Conservation (phyloP, 2,329 filamentous ascomycete species). For the Aspergillus pseudoterreus region DNA sequence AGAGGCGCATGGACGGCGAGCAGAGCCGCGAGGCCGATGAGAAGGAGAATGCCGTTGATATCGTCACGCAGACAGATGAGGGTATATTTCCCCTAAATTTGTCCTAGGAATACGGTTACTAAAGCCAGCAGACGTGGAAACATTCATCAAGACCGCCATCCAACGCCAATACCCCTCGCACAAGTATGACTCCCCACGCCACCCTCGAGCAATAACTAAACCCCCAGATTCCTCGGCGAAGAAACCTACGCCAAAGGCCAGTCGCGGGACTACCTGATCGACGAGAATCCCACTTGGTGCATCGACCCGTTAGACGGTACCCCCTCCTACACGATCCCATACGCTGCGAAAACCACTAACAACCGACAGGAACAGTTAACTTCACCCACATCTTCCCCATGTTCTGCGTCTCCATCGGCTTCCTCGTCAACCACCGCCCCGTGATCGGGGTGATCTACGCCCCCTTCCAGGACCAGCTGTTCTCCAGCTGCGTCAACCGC, state of each 20-base stretch:
- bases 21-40: conserved; percentile 48
- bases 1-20: conserved; percentile 48
- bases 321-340: not conserved
- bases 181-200: conserved; percentile 47
- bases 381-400: conserved; percentile 77
- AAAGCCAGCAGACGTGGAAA: conserved; percentile 59
- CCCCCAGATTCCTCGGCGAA: conserved; percentile 68
- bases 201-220: not conserved
- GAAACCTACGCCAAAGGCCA: conserved; percentile 69
- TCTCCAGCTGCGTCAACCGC: conserved; percentile 62
- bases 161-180: conserved; percentile 60
- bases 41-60: conserved; percentile 73
- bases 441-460: conserved; percentile 70
- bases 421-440: conserved; percentile 58
- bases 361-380: conserved; percentile 60
- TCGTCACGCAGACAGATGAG: conserved; percentile 73
- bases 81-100: conserved; percentile 42
- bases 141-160: conserved; percentile 63
- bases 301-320: conserved; percentile 71
- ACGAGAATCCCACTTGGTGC: conserved; percentile 65
- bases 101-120: not conserved
- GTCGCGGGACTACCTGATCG: conserved; percentile 66
- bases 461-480: conserved; percentile 66
- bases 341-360: too few species aligned
- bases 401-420: conserved; percentile 75